phyloP scores from a whole-genome alignment of 1,284 basidiomycete species.

The Trichosporon faecale region DNA sequence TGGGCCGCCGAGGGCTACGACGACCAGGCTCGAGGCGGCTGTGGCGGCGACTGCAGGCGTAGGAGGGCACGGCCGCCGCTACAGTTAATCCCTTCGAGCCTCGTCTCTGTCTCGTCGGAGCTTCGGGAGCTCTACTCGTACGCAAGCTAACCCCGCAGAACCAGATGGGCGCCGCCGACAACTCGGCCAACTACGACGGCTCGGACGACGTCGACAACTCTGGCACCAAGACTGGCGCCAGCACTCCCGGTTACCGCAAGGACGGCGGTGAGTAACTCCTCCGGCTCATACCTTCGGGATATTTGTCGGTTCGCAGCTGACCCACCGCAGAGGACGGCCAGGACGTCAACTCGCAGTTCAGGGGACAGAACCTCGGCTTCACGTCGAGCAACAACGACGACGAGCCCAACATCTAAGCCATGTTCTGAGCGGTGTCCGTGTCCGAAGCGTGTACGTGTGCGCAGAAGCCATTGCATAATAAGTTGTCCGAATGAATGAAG shows the following conservation, averaged over 20 bases:
- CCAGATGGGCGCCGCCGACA: conserved; percentile 28
- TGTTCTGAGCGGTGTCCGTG: neutral
- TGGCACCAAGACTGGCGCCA: conserved; percentile 35
- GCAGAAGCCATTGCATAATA: conserved; percentile 9
- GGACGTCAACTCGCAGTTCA: conserved; percentile 22
- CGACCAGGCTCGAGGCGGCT: neutral
- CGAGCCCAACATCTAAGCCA: conserved; percentile 27
- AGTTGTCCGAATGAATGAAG: conserved; percentile 12
- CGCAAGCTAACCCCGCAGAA: conserved; percentile 23
- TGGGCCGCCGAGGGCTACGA: neutral
- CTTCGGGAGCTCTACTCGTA: too few species aligned
- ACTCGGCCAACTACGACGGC: conserved; percentile 11
- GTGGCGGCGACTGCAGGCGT: neutral
- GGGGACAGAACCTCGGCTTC: conserved; percentile 27
- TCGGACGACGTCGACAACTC: conserved; percentile 20
- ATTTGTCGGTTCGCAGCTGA: neutral
- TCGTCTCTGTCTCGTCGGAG: too few species aligned
- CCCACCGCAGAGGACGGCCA: conserved; percentile 16
- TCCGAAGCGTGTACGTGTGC: conserved; percentile 1
- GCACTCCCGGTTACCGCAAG: conserved; percentile 41
- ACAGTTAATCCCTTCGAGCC: neutral
- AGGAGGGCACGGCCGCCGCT: neutral
- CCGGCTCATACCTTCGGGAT: neutral
- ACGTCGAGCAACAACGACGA: conserved; percentile 24
- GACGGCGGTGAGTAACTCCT: conserved; percentile 33